Conservation (phyloP, 305 asterid genomes). For the Fraxinus sp. region DNA sequence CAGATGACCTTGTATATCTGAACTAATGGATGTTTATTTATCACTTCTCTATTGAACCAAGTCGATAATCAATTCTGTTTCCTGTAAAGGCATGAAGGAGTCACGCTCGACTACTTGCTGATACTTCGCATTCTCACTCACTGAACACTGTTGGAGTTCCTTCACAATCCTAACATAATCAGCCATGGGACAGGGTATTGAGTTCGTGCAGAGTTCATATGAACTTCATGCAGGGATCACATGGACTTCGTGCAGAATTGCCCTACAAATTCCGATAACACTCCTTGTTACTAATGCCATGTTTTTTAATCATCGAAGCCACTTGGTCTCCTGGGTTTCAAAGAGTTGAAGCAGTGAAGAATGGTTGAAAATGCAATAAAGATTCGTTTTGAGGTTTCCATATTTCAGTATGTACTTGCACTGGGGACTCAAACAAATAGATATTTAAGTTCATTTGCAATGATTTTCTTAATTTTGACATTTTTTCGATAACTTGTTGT, state of each 20-base stretch:
- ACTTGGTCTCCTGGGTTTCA: not conserved
- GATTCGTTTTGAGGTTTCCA: not conserved
- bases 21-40: not conserved
- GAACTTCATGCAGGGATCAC: not conserved
- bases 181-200: conserved; percentile 49
- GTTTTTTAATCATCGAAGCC: not conserved
- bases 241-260: not conserved
- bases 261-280: not conserved
- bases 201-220: too few relatives aligned
- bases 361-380: not conserved
- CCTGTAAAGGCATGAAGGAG: not conserved
- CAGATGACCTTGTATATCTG: not conserved
- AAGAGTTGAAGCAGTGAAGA: not conserved
- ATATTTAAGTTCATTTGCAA: not conserved
- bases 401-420: not conserved
- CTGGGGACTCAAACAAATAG: not conserved
- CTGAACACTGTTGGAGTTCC: conserved; percentile 43
- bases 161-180: conserved; percentile 63
- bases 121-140: conserved; percentile 16
- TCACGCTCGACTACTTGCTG: conserved; percentile 17
- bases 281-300: not conserved
- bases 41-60: not conserved
- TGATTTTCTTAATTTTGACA: not conserved
- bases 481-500: not conserved
- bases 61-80: not conserved